Evolutionary conservation across 441 rosid species (phyloP).

Genomic region (Theobroma grandiflorum): DNA sequence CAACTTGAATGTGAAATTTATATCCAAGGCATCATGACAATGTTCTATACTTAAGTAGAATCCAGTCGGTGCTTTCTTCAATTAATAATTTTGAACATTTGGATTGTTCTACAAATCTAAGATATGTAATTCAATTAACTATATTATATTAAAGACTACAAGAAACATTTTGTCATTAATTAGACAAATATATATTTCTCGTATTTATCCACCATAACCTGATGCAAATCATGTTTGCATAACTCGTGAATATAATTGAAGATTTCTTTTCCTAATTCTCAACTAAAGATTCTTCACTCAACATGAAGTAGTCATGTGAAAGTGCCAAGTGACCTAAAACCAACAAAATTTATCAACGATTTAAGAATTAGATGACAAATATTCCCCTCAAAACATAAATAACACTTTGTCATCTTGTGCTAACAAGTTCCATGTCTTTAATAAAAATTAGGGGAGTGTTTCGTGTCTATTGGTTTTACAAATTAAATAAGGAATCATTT

Average conservation of each 20-base stretch:
- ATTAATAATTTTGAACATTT: too few relatives aligned
- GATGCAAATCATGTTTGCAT: background rate
- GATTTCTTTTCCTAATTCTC: background rate
- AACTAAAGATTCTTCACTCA: conserved; percentile 4
- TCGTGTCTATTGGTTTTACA: too few relatives aligned
- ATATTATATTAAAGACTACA: background rate
- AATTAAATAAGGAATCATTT: too few relatives aligned
- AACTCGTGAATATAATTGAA: background rate
- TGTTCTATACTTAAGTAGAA: too few relatives aligned
- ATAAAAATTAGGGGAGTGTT: background rate
- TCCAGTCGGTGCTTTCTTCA: too few relatives aligned
- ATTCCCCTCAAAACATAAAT: background rate
- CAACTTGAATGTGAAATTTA: too few relatives aligned
- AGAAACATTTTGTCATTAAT: background rate
- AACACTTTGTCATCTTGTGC: background rate
- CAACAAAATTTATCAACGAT: background rate
- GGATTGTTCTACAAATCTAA: too few relatives aligned
- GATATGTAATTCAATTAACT: too few relatives aligned
- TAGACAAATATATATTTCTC: background rate
- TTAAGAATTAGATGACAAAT: background rate
- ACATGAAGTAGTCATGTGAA: background rate
- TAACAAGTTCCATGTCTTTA: background rate
- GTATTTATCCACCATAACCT: background rate
- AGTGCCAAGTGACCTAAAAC: background rate
- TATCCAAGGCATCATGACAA: too few relatives aligned